A percentile compares a stretch with the other conserved stretches of the same genome.
Conservation (phyloP, 176 grass and related monocot species). For the Triticum timopheevii region DNA sequence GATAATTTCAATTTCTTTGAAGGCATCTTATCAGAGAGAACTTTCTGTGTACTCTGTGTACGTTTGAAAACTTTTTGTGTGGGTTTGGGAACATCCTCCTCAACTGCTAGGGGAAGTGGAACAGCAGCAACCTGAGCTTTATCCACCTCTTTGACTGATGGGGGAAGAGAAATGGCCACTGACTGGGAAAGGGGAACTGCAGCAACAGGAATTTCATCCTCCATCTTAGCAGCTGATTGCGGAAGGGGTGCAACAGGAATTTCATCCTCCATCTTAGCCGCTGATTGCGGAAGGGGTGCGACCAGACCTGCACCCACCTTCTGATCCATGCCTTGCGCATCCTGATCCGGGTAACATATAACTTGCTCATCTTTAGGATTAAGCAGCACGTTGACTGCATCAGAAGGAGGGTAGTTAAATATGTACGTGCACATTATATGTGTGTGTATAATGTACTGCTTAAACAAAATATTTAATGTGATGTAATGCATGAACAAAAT, state of each 20-base stretch:
- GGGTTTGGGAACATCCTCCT: constrained; percentile 9
- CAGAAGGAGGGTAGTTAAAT: constrained; percentile 24
- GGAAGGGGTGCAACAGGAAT: constrained; percentile 8
- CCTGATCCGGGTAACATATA: neutral
- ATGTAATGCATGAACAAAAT: constrained; percentile 15
- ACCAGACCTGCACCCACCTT: constrained; percentile 11
- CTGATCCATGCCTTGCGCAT: neutral
- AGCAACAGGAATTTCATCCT: constrained; percentile 25
- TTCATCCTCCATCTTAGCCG: constrained; percentile 26
- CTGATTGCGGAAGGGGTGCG: constrained; percentile 11
- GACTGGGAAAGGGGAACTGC: constrained; percentile 18
- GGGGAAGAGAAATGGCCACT: neutral
- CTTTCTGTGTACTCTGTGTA: neutral
- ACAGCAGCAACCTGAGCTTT: neutral
- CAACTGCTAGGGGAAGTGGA: neutral
- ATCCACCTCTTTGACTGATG: constrained; percentile 20
- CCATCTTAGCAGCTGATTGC: constrained; percentile 11
- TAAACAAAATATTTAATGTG: constrained; percentile 10
- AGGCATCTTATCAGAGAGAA: constrained; percentile 17
- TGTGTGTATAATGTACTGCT: neutral
- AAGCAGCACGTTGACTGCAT: constrained; percentile 53
- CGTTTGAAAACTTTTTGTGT: constrained; percentile 4
- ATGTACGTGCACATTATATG: neutral
- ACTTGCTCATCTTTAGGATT: constrained; percentile 55
- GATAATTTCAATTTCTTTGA: constrained; percentile 47